Conservation (phyloP, 805 yeast species). For the Brettanomyces anomalus region DNA sequence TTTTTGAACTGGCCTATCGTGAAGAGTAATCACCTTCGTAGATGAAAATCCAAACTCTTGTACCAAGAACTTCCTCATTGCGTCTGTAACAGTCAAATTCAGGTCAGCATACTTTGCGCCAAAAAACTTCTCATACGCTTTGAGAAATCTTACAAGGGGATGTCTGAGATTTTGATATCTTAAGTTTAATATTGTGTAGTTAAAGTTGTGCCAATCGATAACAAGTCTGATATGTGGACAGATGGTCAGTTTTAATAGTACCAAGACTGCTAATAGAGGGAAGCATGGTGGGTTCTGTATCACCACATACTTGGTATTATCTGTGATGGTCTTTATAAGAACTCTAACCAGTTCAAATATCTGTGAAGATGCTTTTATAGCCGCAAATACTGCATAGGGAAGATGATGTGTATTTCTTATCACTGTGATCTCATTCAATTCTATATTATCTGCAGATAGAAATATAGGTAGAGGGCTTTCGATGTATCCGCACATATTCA, state of each 20-base stretch:
- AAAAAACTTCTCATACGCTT: conserved; percentile 52
- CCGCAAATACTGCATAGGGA: conserved; percentile 52
- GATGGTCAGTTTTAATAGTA: conserved; percentile 40
- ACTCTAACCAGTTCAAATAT: conserved; percentile 35
- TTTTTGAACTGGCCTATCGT: conserved; percentile 76
- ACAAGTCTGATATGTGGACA: conserved; percentile 48
- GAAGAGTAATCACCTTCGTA: conserved; percentile 51
- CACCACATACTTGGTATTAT: conserved; percentile 52
- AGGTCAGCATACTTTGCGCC: conserved; percentile 54
- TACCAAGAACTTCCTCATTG: conserved; percentile 55
- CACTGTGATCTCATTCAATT: conserved; percentile 37
- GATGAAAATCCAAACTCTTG: conserved; percentile 43
- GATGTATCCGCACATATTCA: conserved; percentile 78
- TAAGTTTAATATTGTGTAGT: conserved; percentile 70
- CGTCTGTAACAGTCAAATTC: conserved; percentile 72
- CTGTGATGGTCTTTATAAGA: conserved; percentile 48
- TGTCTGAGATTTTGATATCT: conserved; percentile 46
- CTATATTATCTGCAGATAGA: conserved; percentile 37
- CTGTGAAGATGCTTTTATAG: conserved; percentile 52
- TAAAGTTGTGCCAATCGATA: conserved; percentile 95
- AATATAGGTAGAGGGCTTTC: conserved; percentile 46
- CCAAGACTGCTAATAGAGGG: conserved; percentile 64
- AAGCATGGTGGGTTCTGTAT: conserved; percentile 91
- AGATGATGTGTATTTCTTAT: conserved; percentile 29
- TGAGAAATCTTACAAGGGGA: conserved; percentile 53